Conservation (phyloP, 192 early-diverging fungal species). For the Funneliformis geosporum region DNA sequence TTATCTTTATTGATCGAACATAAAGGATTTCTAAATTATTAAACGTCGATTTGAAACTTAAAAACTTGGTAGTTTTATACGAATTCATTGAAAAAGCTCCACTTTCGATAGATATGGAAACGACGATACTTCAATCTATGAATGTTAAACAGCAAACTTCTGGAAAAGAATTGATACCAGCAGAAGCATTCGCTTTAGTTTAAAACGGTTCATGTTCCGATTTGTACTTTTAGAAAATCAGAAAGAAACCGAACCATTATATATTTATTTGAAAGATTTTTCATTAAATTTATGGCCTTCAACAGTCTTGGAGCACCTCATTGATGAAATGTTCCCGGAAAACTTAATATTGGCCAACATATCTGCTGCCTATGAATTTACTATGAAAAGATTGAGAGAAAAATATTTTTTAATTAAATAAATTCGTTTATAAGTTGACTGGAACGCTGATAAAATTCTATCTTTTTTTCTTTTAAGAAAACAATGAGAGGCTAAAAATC, state of each 20-base stretch:
- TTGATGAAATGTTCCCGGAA: neutral
- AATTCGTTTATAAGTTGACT: too few species aligned
- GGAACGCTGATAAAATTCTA: too few species aligned
- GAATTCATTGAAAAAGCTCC: conserved; percentile 21
- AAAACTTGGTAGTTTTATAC: conserved; percentile 28
- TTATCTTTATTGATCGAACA: conserved; percentile 2
- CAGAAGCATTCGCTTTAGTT: neutral
- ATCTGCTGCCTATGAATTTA: neutral
- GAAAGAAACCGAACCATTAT: neutral
- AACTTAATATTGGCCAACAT: neutral
- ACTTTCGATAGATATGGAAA: neutral
- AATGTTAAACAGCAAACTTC: neutral
- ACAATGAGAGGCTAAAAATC: too few species aligned
- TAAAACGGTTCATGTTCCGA: conserved; percentile 10
- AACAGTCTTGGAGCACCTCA: neutral
- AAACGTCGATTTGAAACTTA: neutral
- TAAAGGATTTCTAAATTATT: neutral
- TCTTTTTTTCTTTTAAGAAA: too few species aligned
- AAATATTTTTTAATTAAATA: too few species aligned
- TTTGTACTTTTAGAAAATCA: neutral
- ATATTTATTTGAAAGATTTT: neutral
- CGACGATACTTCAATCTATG: neutral
- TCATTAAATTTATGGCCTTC: neutral
- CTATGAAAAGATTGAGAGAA: neutral
- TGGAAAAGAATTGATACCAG: neutral